Conservation (phyloP, 2,329 filamentous ascomycete species). For the Hypoxylon sp. region DNA sequence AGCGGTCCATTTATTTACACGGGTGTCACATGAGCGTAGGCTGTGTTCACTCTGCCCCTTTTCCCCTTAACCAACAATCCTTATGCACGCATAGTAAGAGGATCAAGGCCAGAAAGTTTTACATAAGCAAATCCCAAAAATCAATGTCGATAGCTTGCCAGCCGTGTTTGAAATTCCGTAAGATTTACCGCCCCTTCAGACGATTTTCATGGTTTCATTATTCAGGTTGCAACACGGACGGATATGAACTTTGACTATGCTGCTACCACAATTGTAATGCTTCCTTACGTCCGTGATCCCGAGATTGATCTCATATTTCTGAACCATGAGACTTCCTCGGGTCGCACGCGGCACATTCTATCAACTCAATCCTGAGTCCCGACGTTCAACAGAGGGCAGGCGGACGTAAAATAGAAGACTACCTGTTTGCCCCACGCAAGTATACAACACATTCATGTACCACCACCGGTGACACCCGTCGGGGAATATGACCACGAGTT, state of each 20-base stretch:
- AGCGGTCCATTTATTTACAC: not conserved
- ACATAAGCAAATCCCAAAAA: not conserved
- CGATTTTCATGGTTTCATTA: not conserved
- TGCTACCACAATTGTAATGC: conserved; percentile 5
- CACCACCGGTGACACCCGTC: conserved; percentile 17
- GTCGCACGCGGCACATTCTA: not conserved
- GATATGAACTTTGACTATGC: not conserved
- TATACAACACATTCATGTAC: conserved; percentile 2
- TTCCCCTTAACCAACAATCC: conserved; percentile 3
- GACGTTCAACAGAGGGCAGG: conserved; percentile 6
- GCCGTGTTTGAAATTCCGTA: no score
- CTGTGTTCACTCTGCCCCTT: not conserved
- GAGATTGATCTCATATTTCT: not conserved
- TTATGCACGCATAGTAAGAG: not conserved
- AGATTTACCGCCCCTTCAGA: not conserved
- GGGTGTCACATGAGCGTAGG: not conserved
- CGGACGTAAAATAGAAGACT: not conserved
- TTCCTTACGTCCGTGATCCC: not conserved
- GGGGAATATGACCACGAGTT: conserved; percentile 21
- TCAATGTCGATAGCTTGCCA: conserved; percentile 9
- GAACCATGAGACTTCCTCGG: not conserved
- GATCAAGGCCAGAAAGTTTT: conserved; percentile 2
- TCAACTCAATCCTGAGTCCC: not conserved
- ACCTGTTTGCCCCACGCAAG: no score
- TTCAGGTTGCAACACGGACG: not conserved